phyloP scores from a whole-genome alignment of 306 rosid species.

The Macrotyloma uniflorum region DNA sequence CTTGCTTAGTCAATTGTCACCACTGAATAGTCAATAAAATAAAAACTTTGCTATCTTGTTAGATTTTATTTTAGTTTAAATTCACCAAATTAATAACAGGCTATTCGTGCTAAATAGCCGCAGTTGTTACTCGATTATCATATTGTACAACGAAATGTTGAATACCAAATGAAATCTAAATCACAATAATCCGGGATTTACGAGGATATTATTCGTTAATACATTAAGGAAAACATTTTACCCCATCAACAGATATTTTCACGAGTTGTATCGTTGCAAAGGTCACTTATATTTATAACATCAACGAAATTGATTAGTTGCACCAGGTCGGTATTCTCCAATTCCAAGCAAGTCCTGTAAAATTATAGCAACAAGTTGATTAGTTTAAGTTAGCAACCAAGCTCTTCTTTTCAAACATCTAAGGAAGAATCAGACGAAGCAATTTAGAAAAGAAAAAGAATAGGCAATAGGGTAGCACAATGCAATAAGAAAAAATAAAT shows the following conservation, averaged over 20 bases:
- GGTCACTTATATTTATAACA: conserved; percentile 33
- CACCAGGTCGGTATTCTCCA: conserved; percentile 89
- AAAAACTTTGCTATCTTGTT: neutral
- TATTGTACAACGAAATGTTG: neutral
- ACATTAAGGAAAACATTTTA: neutral
- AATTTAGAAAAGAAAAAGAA: no score
- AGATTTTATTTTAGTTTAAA: neutral
- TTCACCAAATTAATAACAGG: neutral
- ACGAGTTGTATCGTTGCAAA: neutral
- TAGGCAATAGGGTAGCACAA: no score
- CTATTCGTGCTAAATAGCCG: neutral
- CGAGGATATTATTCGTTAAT: neutral
- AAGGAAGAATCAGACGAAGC: no score
- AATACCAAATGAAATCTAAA: neutral
- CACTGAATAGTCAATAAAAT: neutral
- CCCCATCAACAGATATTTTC: neutral
- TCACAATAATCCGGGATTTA: neutral
- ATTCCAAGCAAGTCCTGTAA: conserved; percentile 91
- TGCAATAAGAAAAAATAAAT: no score
- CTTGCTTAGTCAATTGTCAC: neutral
- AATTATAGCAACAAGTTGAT: neutral
- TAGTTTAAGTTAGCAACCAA: neutral
- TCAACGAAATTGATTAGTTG: conserved; percentile 50
- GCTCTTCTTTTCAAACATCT: no score
- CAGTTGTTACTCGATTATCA: neutral